phyloP scores from a whole-genome alignment of 2,329 filamentous ascomycete species.

The Colletotrichum truncatum region DNA sequence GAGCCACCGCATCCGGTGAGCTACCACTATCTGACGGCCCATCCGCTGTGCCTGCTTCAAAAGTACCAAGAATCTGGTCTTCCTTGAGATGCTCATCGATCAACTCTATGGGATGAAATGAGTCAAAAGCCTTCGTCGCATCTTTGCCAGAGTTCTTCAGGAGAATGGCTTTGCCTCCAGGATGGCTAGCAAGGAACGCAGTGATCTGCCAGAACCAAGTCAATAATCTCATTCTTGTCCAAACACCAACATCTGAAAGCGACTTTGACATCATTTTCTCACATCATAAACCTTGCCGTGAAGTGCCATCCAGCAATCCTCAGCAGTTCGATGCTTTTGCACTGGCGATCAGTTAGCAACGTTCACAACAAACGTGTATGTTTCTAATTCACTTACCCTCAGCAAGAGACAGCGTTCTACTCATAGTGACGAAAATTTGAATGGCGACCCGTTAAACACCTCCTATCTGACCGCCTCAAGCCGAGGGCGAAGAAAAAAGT shows the following conservation, averaged over 20 bases:
- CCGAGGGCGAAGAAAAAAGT: neutral
- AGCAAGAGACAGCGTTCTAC: neutral
- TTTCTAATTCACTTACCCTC: neutral
- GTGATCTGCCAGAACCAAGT: slow-evolving; percentile 41
- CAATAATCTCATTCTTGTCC: neutral
- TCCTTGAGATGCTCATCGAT: slow-evolving; percentile 79
- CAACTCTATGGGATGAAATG: slow-evolving; percentile 82
- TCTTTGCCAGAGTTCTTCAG: slow-evolving; percentile 82
- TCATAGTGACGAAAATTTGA: neutral
- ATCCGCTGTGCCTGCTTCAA: slow-evolving; percentile 60
- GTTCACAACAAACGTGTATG: too few relatives aligned
- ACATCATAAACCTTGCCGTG: slow-evolving; percentile 88
- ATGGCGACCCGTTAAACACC: neutral
- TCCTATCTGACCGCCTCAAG: neutral
- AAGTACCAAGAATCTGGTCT: slow-evolving; percentile 73
- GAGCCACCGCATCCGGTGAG: neutral
- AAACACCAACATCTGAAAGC: neutral
- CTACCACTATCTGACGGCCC: neutral
- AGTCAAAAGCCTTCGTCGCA: slow-evolving; percentile 87
- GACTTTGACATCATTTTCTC: slow-evolving; percentile 41
- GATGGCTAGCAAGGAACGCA: slow-evolving; percentile 78
- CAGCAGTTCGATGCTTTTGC: slow-evolving; percentile 75
- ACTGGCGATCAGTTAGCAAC: slow-evolving; percentile 55
- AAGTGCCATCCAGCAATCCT: slow-evolving; percentile 86
- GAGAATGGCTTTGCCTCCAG: slow-evolving; percentile 82